Evolutionary conservation across 768 basidiomycete genomes (phyloP), one percentile per base, ranked within the genome.

Genomic region (Basidioascus undulatus): DNA sequence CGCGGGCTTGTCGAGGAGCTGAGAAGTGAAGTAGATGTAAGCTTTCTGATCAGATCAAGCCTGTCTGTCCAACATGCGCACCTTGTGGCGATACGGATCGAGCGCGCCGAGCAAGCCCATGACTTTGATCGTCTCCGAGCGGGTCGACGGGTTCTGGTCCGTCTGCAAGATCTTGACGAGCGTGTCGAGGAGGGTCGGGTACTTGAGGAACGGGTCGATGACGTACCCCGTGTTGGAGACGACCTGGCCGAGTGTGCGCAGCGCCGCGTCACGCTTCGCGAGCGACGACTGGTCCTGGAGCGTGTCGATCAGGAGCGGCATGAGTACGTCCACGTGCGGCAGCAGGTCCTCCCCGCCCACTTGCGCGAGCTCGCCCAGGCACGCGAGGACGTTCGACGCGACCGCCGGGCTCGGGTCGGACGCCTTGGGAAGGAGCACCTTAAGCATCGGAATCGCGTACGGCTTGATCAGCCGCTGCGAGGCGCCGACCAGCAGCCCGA

Each of bases 191-290:
- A 98, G 66, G 48, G 86, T 75, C 7, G 89, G 87, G 57, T 94
- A 70, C 42, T 96, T 83, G 31, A 86, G 66, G 36, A 92, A 66
- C 1, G 92, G 89, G 24, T 74, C 62, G 46, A 96, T 80, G 18
- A 94, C 89, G 52, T 84, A 92, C 41, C 84, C 86, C 0, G 89
- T 86, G 56, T 83, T 87, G 7, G 82, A 82, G 50, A 86, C 89
- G 10, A 98, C 67, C 59, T 94, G 92, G 2, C 92, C 92, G 18
- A 98, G 68, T 0, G 92, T 86, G 45, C 77, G 76, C 27, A 98
- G 61, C 4, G 92, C 87, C 31, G 92, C 86, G 55, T 96, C 84
- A 33, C 92, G 72, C 60, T 92, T 94, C 12, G 46, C 43, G 32
- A 72, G 65, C 2, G 76, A 65, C 0, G 82, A 73, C 19, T 87